Evolutionary conservation across 352 stramenopile genomes (phyloP).

Genomic region (Saprolegnia parasitica): DNA sequence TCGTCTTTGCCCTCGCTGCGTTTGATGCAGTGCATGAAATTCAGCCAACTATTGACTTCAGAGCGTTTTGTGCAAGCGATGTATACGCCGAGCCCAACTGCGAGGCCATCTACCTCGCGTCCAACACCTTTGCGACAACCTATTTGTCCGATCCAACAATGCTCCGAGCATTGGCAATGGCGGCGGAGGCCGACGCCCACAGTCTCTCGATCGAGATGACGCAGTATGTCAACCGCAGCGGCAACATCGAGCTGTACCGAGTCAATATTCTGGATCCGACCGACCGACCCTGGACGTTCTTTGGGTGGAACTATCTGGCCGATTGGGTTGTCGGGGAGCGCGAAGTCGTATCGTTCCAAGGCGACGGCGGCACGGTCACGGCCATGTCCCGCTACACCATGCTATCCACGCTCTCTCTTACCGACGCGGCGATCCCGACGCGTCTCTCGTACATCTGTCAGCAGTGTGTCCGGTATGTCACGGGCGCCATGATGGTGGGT

Average conservation of each 20-base stretch:
- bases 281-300: constrained; percentile 12
- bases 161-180: background rate
- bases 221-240: background rate
- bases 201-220: background rate
- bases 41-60: background rate
- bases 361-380: background rate
- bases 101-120: background rate
- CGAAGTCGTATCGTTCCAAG: constrained; percentile 17
- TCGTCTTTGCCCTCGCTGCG: constrained; percentile 9
- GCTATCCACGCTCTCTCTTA: background rate
- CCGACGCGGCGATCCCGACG: background rate
- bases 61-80: background rate
- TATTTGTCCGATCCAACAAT: too few relatives aligned
- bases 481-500: background rate
- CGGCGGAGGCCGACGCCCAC: background rate
- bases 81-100: background rate
- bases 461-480: background rate
- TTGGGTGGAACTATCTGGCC: background rate
- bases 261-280: background rate
- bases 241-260: background rate
- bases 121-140: background rate
- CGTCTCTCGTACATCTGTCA: background rate
- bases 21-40: background rate
- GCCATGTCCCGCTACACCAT: background rate
- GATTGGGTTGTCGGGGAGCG: background rate